Conservation (phyloP, 2,329 filamentous ascomycete genomes). For the Cordyceps tenuipes region DNA sequence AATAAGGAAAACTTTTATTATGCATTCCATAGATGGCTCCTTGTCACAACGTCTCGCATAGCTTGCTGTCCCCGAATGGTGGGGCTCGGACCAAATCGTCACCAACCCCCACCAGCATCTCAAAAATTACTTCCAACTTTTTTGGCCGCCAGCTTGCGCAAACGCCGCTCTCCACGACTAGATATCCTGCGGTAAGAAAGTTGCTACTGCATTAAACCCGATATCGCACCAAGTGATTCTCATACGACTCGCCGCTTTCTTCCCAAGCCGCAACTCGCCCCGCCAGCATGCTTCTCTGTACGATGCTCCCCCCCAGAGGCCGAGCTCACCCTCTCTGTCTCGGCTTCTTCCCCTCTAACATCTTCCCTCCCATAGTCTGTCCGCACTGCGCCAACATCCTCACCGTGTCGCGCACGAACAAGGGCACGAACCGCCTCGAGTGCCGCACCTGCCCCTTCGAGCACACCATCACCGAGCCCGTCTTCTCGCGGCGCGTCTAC, state of each 20-base stretch:
- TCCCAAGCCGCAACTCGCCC: neutral
- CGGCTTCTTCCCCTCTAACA: neutral
- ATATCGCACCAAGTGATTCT: no score
- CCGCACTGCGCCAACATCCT: conserved; percentile 78
- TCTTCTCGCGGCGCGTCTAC: conserved; percentile 77
- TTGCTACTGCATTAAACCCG: neutral
- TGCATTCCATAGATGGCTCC: neutral
- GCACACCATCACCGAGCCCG: conserved; percentile 68
- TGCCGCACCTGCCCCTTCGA: conserved; percentile 95
- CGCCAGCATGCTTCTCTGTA: conserved; percentile 57
- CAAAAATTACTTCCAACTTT: conserved; percentile 8
- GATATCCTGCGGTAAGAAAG: neutral
- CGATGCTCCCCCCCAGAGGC: conserved; percentile 13
- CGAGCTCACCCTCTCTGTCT: neutral
- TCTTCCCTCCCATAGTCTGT: conserved; percentile 51
- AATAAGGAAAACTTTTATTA: neutral
- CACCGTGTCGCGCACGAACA: conserved; percentile 55
- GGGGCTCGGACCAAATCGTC: conserved; percentile 6
- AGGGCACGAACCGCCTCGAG: conserved; percentile 72
- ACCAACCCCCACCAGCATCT: conserved; percentile 9
- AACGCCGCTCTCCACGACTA: neutral
- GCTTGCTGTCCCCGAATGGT: neutral
- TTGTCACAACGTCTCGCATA: neutral
- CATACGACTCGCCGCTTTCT: neutral
- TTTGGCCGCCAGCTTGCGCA: neutral